Percentiles rank a stretch among this genome's conserved stretches.
Evolutionary conservation across 2,329 filamentous ascomycete species (phyloP).

Genomic region (Colletotrichum sojae): DNA sequence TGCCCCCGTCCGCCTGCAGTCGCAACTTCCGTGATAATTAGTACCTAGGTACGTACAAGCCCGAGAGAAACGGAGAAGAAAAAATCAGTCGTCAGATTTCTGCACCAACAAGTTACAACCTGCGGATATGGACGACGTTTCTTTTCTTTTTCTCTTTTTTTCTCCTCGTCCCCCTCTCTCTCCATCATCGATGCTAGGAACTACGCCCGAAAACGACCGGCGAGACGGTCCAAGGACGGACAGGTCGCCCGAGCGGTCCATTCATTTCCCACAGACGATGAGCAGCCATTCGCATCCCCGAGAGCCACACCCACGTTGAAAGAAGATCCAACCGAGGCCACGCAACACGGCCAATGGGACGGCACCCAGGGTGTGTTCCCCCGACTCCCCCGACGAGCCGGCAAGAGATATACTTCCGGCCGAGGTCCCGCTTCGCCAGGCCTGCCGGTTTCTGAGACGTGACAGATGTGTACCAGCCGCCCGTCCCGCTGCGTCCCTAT

Average conservation of each 20-base stretch:
- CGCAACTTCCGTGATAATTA: background rate
- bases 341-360: constrained; percentile 10
- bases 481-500: constrained; percentile 10
- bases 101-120: constrained; percentile 10
- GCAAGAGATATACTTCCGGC: constrained; percentile 12
- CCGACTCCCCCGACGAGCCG: background rate
- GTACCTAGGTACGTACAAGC: too few species aligned
- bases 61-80: too few species aligned
- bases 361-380: background rate
- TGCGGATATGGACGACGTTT: background rate
- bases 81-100: constrained; percentile 20
- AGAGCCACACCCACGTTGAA: background rate
- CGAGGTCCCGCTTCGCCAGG: constrained; percentile 22
- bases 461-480: constrained; percentile 22
- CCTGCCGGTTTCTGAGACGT: constrained; percentile 18
- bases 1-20: constrained; percentile 12
- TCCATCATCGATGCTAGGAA: background rate
- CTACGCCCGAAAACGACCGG: too few species aligned
- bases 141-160: constrained; percentile 5
- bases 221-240: background rate
- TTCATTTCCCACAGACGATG: background rate
- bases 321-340: background rate
- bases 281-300: background rate
- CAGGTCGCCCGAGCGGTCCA: background rate
- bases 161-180: background rate